These are phyloP conservation scores for Luzula sylvatica DNA, from an alignment of 176 grass and related monocot species.

Conservation along the genomic window DNA sequence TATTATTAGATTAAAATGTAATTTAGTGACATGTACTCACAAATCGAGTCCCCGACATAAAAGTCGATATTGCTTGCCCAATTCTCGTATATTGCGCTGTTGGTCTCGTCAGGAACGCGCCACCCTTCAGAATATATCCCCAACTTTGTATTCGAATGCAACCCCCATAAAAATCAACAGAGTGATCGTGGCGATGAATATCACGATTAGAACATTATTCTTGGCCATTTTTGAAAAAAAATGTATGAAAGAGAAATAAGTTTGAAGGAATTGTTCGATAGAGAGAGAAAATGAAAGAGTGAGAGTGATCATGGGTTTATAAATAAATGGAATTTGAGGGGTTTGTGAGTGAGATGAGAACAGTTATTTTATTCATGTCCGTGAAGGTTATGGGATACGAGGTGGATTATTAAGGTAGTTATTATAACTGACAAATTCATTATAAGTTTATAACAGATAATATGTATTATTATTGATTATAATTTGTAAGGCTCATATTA, in stretches of 20 bases:
- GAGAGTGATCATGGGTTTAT: too few relatives aligned
- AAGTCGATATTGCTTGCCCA: slow-evolving; percentile 58
- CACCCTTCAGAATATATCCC: slow-evolving; percentile 58
- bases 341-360: too few relatives aligned
- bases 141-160: slow-evolving; percentile 36
- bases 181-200: slow-evolving; percentile 1
- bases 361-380: too few relatives aligned
- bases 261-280: background rate
- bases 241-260: background rate
- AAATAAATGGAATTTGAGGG: too few relatives aligned
- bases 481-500: too few relatives aligned
- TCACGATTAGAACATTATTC: background rate
- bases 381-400: too few relatives aligned
- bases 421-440: too few relatives aligned
- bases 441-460: too few relatives aligned
- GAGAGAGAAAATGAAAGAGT: background rate
- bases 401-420: too few relatives aligned
- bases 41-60: slow-evolving; percentile 42
- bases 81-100: slow-evolving; percentile 31
- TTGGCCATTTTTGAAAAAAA: slow-evolving; percentile 1
- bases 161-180: background rate
- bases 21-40: slow-evolving; percentile 7
- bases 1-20: background rate
- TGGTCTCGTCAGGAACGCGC: slow-evolving; percentile 33
- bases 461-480: too few relatives aligned